phyloP scores from a whole-genome alignment of 306 rosid genomes.

The Glycine soja region DNA sequence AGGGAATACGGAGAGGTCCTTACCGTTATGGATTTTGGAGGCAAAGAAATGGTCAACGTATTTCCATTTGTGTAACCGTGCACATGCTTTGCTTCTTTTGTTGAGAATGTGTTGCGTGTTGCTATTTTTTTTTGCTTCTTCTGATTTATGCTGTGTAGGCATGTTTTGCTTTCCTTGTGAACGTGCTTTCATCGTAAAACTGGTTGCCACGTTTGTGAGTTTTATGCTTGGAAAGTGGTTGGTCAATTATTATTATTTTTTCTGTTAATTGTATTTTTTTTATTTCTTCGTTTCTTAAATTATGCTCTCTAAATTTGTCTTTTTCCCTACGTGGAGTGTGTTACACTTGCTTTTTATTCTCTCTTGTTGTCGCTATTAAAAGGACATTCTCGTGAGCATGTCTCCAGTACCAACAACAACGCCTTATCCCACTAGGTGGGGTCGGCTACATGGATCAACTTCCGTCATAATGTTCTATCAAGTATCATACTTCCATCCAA shows the following conservation, averaged over 20 bases:
- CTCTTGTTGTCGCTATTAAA: neutral
- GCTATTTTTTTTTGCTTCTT: conserved; percentile 1
- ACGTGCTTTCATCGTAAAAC: neutral
- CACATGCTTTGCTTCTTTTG: conserved; percentile 8
- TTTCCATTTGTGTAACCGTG: conserved; percentile 39
- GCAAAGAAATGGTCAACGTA: conserved; percentile 56
- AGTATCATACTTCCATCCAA: too few relatives aligned
- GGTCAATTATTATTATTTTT: neutral
- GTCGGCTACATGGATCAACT: too few relatives aligned
- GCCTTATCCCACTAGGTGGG: too few relatives aligned
- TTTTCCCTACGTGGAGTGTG: neutral
- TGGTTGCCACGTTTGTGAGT: conserved; percentile 35
- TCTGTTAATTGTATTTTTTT: neutral
- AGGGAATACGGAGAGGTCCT: conserved; percentile 51
- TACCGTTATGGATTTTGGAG: conserved; percentile 49
- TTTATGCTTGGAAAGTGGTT: conserved; percentile 7
- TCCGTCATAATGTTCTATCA: too few relatives aligned
- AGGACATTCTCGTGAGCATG: neutral
- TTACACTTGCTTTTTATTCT: neutral
- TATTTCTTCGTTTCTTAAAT: neutral
- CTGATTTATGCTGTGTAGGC: neutral
- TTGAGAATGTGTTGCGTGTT: neutral
- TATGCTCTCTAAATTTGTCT: neutral
- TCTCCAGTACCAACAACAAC: too few relatives aligned
- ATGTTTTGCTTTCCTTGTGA: conserved; percentile 3